A percentile compares a stretch with the other conserved stretches of the same genome.
phyloP scores from a whole-genome alignment of 768 basidiomycete genomes.

The Kwoniella mangroviensis region DNA sequence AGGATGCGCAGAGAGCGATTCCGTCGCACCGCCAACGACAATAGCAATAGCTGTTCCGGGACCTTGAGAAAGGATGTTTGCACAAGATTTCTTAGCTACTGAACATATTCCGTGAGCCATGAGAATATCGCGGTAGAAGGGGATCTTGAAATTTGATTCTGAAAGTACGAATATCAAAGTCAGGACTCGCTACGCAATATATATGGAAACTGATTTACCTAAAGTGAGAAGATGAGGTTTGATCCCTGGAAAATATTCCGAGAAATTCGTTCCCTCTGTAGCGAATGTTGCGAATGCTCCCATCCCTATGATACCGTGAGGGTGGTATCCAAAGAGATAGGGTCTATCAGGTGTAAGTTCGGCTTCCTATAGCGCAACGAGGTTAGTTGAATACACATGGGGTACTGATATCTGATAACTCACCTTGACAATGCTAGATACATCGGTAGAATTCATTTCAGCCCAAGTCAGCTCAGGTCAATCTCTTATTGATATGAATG shows the following conservation, averaged over 20 bases:
- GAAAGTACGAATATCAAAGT: not conserved
- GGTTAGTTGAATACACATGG: too few relatives aligned
- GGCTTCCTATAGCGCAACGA: conserved; percentile 66
- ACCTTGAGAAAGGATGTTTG: conserved; percentile 75
- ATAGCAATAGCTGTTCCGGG: conserved; percentile 76
- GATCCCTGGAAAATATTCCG: conserved; percentile 85
- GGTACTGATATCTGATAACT: conserved; percentile 17
- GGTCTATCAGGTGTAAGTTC: conserved; percentile 88
- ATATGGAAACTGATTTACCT: conserved; percentile 16
- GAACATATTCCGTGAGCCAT: conserved; percentile 87
- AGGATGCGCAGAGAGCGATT: conserved; percentile 89
- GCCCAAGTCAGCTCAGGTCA: too few relatives aligned
- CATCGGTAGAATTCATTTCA: not conserved
- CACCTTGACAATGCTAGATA: conserved; percentile 61
- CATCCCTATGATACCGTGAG: conserved; percentile 99
- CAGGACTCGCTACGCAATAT: not conserved
- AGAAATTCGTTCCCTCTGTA: conserved; percentile 93
- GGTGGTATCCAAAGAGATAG: conserved; percentile 98
- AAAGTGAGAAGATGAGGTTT: conserved; percentile 86
- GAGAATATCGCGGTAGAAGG: conserved; percentile 90
- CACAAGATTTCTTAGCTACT: conserved; percentile 87
- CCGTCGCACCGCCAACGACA: conserved; percentile 94
- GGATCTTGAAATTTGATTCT: conserved; percentile 85
- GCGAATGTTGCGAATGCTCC: conserved; percentile 95
- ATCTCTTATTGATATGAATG: not conserved